These are phyloP conservation scores for Naganishia onofrii DNA, from an alignment of 768 basidiomycete genomes.

Conservation along the genomic window DNA sequence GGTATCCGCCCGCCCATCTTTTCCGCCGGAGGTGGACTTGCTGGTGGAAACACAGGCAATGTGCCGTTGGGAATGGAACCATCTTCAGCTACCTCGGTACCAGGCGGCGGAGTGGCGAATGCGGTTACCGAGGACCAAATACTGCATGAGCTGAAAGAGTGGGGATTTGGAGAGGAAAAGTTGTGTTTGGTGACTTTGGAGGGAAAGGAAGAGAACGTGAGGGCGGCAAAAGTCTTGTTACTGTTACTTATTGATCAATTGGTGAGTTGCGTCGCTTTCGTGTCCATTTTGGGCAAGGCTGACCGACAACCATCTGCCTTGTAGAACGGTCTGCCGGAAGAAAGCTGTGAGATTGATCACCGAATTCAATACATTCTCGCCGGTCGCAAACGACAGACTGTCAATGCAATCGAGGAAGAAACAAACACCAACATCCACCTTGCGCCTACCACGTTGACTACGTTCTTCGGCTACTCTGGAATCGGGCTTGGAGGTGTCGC, in stretches of 20 bases:
- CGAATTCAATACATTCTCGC: conserved; percentile 89
- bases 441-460: conserved; percentile 85
- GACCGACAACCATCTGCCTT: too few relatives aligned
- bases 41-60: conserved; percentile 43
- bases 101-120: not conserved
- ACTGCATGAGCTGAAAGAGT: conserved; percentile 62
- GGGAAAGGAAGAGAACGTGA: conserved; percentile 78
- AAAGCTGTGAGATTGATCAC: conserved; percentile 88
- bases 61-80: conserved; percentile 2
- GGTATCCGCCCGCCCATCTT: conserved; percentile 37
- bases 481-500: conserved; percentile 49
- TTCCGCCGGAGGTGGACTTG: conserved; percentile 60
- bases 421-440: conserved; percentile 96
- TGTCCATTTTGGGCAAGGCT: too few relatives aligned
- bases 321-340: conserved; percentile 90
- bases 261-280: conserved; percentile 66
- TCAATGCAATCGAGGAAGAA: conserved; percentile 93
- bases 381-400: conserved; percentile 75
- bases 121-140: conserved; percentile 46
- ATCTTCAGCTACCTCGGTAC: not conserved
- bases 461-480: conserved; percentile 84
- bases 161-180: conserved; percentile 87
- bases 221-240: conserved; percentile 82
- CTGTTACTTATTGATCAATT: conserved; percentile 93
- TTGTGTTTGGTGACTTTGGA: conserved; percentile 90